Percentiles rank a stretch among this genome's conserved stretches.
Conservation (phyloP, 164 flowering plant genomes). For the Liquidambar formosana region DNA sequence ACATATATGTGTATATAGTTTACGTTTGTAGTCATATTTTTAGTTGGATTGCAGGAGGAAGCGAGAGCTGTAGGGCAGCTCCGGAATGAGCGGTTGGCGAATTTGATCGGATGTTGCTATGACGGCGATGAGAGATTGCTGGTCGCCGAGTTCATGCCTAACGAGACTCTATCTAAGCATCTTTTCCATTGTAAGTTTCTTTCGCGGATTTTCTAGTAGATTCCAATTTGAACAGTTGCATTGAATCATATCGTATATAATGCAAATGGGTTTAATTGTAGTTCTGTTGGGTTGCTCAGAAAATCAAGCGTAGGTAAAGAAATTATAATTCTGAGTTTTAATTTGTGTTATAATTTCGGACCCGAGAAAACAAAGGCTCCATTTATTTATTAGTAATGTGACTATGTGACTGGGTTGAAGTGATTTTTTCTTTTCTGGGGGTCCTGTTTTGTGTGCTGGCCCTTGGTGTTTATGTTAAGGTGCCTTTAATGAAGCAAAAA, state of each 20-base stretch:
- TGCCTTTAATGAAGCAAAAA: too few relatives aligned
- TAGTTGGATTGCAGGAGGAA: slow-evolving; percentile 36
- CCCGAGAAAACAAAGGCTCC: too few relatives aligned
- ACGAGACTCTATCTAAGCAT: slow-evolving; percentile 59
- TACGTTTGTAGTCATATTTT: neutral
- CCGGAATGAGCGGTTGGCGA: slow-evolving; percentile 44
- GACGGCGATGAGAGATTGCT: slow-evolving; percentile 58
- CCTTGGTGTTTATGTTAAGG: too few relatives aligned
- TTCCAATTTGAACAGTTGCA: neutral
- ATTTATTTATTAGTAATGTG: too few relatives aligned
- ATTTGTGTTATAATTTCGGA: too few relatives aligned
- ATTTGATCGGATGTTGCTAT: slow-evolving; percentile 52
- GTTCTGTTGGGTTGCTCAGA: too few relatives aligned
- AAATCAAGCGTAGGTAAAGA: too few relatives aligned
- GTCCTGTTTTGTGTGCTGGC: too few relatives aligned
- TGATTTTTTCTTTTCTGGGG: too few relatives aligned
- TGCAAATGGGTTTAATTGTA: neutral
- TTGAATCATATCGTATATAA: neutral
- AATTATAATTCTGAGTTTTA: too few relatives aligned
- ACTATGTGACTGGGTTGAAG: too few relatives aligned
- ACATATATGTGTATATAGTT: neutral
- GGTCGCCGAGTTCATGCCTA: slow-evolving; percentile 58
- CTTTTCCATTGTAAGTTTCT: slow-evolving; percentile 48
- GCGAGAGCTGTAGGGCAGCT: slow-evolving; percentile 51
- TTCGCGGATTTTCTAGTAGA: neutral